Percentiles rank a stretch among this genome's conserved stretches.
Evolutionary conservation across 2,329 filamentous ascomycete genomes (phyloP).

Genomic region (Neurospora sp.): DNA sequence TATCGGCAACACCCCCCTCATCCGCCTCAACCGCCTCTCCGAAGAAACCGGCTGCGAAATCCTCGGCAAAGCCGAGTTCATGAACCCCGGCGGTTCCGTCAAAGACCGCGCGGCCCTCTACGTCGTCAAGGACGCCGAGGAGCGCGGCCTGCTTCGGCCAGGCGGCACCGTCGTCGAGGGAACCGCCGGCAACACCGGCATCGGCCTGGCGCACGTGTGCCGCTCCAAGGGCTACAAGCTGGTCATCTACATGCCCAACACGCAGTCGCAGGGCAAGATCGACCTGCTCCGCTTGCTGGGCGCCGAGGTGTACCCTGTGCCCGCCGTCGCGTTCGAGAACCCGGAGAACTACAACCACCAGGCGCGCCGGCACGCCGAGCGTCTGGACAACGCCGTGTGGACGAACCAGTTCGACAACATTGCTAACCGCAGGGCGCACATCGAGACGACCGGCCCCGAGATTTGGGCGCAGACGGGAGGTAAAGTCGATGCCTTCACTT

Average conservation of each 20-base stretch:
- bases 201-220: conserved; percentile 94
- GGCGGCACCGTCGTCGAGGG: conserved; percentile 95
- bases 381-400: conserved; percentile 83
- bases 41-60: conserved; percentile 87
- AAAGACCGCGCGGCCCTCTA: conserved; percentile 95
- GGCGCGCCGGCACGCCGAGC: conserved; percentile 79
- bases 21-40: conserved; percentile 79
- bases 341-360: conserved; percentile 98
- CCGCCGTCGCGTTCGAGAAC: conserved; percentile 91
- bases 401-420: conserved; percentile 98
- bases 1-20: conserved; percentile 94
- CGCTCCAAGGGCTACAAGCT: conserved; percentile 84
- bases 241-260: conserved; percentile 99
- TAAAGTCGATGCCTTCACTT: conserved; percentile 86
- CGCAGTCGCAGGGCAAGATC: conserved; percentile 95
- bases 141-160: conserved; percentile 67
- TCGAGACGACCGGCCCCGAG: conserved; percentile 94
- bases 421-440: conserved; percentile 86
- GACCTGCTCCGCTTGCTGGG: conserved; percentile 84
- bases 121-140: conserved; percentile 88
- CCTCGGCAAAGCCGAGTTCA: conserved; percentile 95
- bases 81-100: conserved; percentile 92
- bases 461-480: conserved; percentile 90
- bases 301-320: conserved; percentile 91
- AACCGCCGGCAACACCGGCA: conserved; percentile 95